Evolutionary conservation across 805 yeast genomes (phyloP), one percentile per base, ranked within the genome.

Genomic region (Candida sithepensis): DNA sequence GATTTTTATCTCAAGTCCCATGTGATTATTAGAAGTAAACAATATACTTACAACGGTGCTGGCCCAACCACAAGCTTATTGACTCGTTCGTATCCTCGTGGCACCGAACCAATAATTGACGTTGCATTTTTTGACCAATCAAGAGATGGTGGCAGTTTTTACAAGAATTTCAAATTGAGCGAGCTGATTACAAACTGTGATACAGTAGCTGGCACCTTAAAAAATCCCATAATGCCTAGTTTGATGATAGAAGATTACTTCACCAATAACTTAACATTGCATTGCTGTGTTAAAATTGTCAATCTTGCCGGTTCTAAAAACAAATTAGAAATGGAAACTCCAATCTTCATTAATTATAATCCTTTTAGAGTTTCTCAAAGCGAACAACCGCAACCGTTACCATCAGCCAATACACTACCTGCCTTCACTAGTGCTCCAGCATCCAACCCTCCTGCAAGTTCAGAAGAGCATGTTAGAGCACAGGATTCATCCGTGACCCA

Each of bases 161-260:
- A 30, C 14, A 30, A 30, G 14, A 6, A 6, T 12, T 30, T 30
- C 14, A 9, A 12, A 12, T 14, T 30, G 34, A 30, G 34, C 8
- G 20, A 26, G 10, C 24, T 55, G 48, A 46, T 54, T 12, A 49
- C 55, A 8, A 42, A 41, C 21, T 22, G 21, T 22, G 41, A 28
- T 5, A 38, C 47, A 18, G 40, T 49, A 6, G 41, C 48, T 16
- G 34, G 49, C 16, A 24, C 41, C 9, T 22, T 54, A 16, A 21
- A 42, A 9, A 13, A 22, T 18, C 55, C 58, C 4, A 48, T 54
- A 26, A 48, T 54, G 54, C 55, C 58, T 21, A 46, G 50, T 30
- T 33, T 54, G 23, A 23, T 36, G 7, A 42, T 54, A 9, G 54
- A 52, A 21, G 42, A 41, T 38, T 50, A 48, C 33, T 50, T 54